Conservation (phyloP, 179 eudicot genomes). For the Spinacia oleracea region DNA sequence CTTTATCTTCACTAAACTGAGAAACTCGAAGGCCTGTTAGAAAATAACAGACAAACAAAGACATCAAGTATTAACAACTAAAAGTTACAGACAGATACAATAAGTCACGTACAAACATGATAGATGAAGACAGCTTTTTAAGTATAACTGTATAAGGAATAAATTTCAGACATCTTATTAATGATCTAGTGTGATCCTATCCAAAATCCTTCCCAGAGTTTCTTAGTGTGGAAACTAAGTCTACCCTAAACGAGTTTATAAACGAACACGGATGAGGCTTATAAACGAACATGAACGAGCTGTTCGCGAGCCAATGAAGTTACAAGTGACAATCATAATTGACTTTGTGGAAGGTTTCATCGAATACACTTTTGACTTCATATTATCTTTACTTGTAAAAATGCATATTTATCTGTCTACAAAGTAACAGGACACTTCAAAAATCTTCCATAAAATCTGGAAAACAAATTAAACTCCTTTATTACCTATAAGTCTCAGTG, state of each 20-base stretch:
- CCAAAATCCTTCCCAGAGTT: no score
- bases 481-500: slow-evolving; percentile 83
- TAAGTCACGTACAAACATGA: no score
- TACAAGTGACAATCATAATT: neutral
- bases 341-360: no score
- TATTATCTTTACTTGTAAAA: neutral
- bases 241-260: no score
- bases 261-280: no score
- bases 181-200: no score
- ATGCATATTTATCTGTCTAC: neutral
- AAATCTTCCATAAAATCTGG: neutral
- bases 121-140: no score
- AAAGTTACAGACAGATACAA: slow-evolving; percentile 1
- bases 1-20: slow-evolving; percentile 68
- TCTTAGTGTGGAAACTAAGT: no score
- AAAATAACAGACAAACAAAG: slow-evolving; percentile 25
- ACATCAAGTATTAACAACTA: slow-evolving; percentile 49
- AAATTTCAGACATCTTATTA: neutral
- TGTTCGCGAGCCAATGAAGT: neutral
- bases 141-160: no score
- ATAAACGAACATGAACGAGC: no score
- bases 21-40: slow-evolving; percentile 81
- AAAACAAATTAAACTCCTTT: neutral
- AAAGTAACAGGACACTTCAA: neutral
- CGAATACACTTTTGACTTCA: neutral